Percentiles rank a stretch among this genome's conserved stretches.
Conservation (phyloP, 164 flowering plant genomes). For the Liriodendron chinense region DNA sequence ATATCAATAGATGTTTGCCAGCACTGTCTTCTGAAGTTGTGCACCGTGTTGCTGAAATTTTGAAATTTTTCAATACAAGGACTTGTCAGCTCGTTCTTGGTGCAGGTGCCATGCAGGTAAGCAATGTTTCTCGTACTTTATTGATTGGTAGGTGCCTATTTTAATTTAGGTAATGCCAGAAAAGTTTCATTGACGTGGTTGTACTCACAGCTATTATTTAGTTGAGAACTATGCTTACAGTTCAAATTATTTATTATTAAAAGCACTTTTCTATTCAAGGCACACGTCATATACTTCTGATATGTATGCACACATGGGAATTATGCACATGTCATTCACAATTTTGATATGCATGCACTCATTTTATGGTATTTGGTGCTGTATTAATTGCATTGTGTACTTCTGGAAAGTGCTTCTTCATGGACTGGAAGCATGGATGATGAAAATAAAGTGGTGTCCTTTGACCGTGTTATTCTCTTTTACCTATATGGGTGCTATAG, state of each 20-base stretch:
- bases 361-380: not conserved
- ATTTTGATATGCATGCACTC: not conserved
- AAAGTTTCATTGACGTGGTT: no score
- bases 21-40: constrained; percentile 79
- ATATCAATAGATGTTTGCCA: constrained; percentile 75
- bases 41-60: constrained; percentile 84
- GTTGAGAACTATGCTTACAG: no score
- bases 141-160: not conserved
- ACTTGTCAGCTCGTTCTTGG: constrained; percentile 96
- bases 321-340: no score
- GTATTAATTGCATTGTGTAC: not conserved
- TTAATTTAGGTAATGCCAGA: no score
- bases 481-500: not conserved
- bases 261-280: not conserved
- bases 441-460: not conserved
- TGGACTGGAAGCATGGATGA: not conserved
- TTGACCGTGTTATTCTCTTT: no score
- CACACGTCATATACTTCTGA: not conserved
- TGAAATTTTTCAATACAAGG: constrained; percentile 88
- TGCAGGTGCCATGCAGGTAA: constrained; percentile 98
- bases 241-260: not conserved
- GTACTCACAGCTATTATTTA: no score
- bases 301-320: not conserved
- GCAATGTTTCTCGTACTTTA: not conserved
- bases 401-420: not conserved